Conservation (phyloP, 345 rosid species). For the Pistacia integerrima region DNA sequence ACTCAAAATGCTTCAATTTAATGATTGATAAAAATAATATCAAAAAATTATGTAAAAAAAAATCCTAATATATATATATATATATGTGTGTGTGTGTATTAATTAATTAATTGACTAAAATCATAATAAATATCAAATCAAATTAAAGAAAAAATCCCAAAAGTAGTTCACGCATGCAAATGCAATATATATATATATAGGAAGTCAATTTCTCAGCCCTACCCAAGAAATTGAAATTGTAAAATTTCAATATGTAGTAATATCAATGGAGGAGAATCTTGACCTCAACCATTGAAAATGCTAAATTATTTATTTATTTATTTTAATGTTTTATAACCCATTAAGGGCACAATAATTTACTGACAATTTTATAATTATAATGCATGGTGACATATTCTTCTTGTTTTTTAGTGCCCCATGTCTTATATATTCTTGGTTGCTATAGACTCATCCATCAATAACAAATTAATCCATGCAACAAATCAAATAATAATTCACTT, state of each 20-base stretch:
- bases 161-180: too few species aligned
- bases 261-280: constrained; percentile 28
- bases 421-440: too few species aligned
- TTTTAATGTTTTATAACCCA: background rate
- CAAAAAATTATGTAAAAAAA: too few species aligned
- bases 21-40: too few species aligned
- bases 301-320: background rate
- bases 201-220: constrained; percentile 7
- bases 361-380: background rate
- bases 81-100: too few species aligned
- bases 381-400: background rate
- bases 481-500: too few species aligned
- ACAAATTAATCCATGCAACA: too few species aligned
- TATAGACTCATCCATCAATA: too few species aligned
- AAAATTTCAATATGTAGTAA: constrained; percentile 12
- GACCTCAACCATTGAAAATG: constrained; percentile 15
- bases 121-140: background rate
- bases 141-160: background rate
- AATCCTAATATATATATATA: too few species aligned
- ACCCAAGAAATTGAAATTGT: background rate
- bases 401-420: background rate
- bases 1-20: too few species aligned
- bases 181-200: too few species aligned
- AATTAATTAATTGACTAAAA: too few species aligned
- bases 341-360: constrained; percentile 11